phyloP scores from a whole-genome alignment of 139 green algal genomes.

The Chlamydomonas eustigma region DNA sequence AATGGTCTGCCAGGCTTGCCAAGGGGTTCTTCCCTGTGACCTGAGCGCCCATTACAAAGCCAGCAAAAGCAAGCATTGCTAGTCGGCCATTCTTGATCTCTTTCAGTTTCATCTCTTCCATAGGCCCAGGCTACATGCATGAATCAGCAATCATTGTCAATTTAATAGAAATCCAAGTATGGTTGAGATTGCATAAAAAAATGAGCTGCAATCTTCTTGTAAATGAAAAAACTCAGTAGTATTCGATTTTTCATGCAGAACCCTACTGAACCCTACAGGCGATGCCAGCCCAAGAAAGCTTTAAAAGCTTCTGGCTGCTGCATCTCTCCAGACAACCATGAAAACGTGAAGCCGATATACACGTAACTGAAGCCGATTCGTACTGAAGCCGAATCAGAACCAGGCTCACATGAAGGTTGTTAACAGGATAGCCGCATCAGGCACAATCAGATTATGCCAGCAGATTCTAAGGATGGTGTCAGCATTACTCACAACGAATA shows the following conservation, averaged over 20 bases:
- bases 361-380: no score
- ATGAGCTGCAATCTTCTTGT: background rate
- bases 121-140: slow-evolving; percentile 69
- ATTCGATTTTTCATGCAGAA: slow-evolving; percentile 89
- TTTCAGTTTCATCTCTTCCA: slow-evolving; percentile 90
- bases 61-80: slow-evolving; percentile 62
- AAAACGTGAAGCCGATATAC: no score
- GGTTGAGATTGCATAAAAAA: background rate
- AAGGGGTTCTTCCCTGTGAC: slow-evolving; percentile 71
- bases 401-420: no score
- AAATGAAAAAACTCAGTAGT: slow-evolving; percentile 66
- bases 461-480: no score
- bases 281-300: no score
- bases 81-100: slow-evolving; percentile 95
- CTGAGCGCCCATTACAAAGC: slow-evolving; percentile 47
- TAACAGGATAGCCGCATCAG: no score
- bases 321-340: no score
- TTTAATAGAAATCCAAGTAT: background rate
- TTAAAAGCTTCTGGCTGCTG: no score
- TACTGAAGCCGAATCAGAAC: no score
- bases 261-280: slow-evolving; percentile 95
- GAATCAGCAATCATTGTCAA: background rate
- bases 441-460: no score
- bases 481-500: slow-evolving; percentile 54
- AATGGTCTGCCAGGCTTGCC: slow-evolving; percentile 61